phyloP scores from a whole-genome alignment of 768 basidiomycete species.

The Suillus decipiens region DNA sequence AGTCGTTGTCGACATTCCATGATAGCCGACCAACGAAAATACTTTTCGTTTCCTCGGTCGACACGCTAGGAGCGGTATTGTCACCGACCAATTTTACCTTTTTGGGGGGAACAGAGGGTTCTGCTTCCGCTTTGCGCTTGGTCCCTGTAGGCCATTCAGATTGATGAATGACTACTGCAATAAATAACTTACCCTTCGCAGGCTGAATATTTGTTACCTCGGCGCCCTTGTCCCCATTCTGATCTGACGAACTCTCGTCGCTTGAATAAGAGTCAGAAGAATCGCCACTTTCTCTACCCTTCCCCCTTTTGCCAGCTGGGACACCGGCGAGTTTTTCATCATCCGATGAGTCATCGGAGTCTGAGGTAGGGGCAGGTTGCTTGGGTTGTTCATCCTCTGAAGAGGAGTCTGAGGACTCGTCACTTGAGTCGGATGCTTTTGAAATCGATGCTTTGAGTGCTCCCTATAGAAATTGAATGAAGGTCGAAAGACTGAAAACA shows the following conservation, averaged over 20 bases:
- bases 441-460: slow-evolving; percentile 19
- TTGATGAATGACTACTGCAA: slow-evolving; percentile 5
- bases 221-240: slow-evolving; percentile 43
- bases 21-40: slow-evolving; percentile 93
- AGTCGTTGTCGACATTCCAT: slow-evolving; percentile 97
- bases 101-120: slow-evolving; percentile 63
- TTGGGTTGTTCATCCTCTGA: slow-evolving; percentile 34
- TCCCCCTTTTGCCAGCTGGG: not conserved
- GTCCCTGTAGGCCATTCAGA: slow-evolving; percentile 31
- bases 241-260: slow-evolving; percentile 32
- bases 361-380: slow-evolving; percentile 19
- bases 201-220: slow-evolving; percentile 55
- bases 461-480: slow-evolving; percentile 19
- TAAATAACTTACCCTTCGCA: slow-evolving; percentile 38
- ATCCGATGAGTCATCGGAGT: slow-evolving; percentile 21
- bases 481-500: not conserved
- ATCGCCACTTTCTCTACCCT: slow-evolving; percentile 6
- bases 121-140: slow-evolving; percentile 83
- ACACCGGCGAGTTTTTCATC: slow-evolving; percentile 13
- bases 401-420: slow-evolving; percentile 32
- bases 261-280: slow-evolving; percentile 23
- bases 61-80: slow-evolving; percentile 34
- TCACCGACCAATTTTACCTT: slow-evolving; percentile 78
- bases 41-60: slow-evolving; percentile 55
- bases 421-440: slow-evolving; percentile 26